Conservation (phyloP, 192 early-diverging fungal species). For the Mortierella alpina region DNA sequence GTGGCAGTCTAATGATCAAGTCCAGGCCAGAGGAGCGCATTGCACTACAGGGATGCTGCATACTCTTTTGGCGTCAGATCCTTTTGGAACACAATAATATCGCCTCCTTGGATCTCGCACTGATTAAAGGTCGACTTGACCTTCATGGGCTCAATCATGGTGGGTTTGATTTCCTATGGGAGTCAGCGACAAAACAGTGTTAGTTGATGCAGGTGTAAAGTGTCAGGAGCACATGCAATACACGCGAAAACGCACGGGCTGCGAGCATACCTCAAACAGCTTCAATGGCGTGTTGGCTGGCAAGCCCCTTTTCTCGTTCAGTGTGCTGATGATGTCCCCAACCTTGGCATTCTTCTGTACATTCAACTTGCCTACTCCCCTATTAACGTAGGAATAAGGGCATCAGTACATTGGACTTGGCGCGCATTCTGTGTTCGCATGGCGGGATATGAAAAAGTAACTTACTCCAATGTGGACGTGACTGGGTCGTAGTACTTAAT, state of each 20-base stretch:
- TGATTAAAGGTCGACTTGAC: conserved; percentile 68
- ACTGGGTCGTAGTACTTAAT: conserved; percentile 86
- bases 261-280: conserved; percentile 68
- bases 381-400: conserved; percentile 2
- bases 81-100: conserved; percentile 90
- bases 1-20: too few species aligned
- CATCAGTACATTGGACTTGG: neutral
- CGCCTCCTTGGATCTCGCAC: conserved; percentile 93
- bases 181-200: neutral
- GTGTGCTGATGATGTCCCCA: conserved; percentile 65
- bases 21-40: neutral
- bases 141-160: conserved; percentile 88
- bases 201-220: neutral
- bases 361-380: conserved; percentile 69
- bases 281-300: conserved; percentile 66
- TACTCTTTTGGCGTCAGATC: conserved; percentile 63
- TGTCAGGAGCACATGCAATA: neutral
- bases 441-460: neutral
- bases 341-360: conserved; percentile 65
- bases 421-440: neutral
- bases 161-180: conserved; percentile 90
- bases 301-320: conserved; percentile 67
- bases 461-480: conserved; percentile 69
- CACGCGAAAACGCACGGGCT: neutral
- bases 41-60: neutral